These are phyloP conservation scores for Zygosaccharomyces rouxii DNA, from an alignment of 805 yeast genomes.

Conservation along the genomic window DNA sequence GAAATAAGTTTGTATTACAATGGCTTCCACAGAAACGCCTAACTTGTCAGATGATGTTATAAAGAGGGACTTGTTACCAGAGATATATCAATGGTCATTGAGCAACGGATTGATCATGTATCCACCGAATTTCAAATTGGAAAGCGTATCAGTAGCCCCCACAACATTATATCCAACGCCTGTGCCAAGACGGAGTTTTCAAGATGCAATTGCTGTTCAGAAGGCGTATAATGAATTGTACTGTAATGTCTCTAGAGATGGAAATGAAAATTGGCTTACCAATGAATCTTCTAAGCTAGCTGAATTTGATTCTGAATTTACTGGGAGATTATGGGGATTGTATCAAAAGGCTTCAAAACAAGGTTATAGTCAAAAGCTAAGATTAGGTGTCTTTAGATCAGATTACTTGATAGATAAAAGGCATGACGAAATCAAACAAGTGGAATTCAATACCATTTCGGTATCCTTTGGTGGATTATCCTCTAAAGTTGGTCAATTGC, in stretches of 20 bases:
- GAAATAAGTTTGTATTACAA: background rate
- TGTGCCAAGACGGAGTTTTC: constrained; percentile 63
- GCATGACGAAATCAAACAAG: constrained; percentile 66
- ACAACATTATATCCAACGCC: constrained; percentile 90
- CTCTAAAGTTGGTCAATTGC: constrained; percentile 71
- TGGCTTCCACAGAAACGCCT: constrained; percentile 26
- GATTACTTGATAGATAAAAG: constrained; percentile 70
- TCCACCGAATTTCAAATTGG: constrained; percentile 50
- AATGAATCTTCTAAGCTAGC: constrained; percentile 52
- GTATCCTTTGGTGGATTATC: constrained; percentile 94
- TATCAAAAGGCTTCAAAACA: constrained; percentile 46
- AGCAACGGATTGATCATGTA: constrained; percentile 81
- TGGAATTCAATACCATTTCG: constrained; percentile 93
- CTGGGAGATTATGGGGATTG: constrained; percentile 68
- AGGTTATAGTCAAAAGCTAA: constrained; percentile 58
- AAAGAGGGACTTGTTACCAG: constrained; percentile 38
- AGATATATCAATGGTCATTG: constrained; percentile 68
- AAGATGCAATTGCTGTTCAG: constrained; percentile 64
- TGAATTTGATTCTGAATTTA: constrained; percentile 65
- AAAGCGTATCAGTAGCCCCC: constrained; percentile 64
- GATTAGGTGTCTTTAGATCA: constrained; percentile 82
- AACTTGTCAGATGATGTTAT: constrained; percentile 23
- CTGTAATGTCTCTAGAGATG: constrained; percentile 54
- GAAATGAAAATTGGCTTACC: constrained; percentile 58
- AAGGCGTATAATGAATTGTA: constrained; percentile 67